phyloP scores from a whole-genome alignment of 192 early-diverging fungal genomes.

The Coemansia sp. region DNA sequence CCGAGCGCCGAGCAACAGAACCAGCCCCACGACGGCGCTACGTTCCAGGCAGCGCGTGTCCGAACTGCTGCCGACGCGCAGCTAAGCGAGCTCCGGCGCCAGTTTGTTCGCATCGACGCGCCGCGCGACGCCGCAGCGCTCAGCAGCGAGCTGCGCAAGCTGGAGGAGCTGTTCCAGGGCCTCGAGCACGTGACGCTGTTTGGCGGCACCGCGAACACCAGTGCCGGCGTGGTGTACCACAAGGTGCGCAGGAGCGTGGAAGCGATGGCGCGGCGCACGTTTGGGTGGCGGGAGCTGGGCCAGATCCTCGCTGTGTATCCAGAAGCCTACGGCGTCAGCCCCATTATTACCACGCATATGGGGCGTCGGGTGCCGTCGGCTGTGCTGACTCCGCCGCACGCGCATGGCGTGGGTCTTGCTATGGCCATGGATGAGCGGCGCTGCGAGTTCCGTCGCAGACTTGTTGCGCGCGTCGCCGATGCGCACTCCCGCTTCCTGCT shows the following conservation, averaged over 20 bases:
- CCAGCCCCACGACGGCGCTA: background rate
- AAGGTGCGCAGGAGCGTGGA: conserved; percentile 57
- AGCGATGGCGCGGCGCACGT: conserved; percentile 55
- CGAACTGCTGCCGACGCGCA: conserved; percentile 15
- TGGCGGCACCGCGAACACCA: conserved; percentile 3
- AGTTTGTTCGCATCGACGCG: conserved; percentile 37
- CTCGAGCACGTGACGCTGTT: conserved; percentile 53
- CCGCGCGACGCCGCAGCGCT: conserved; percentile 6
- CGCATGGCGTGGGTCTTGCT: conserved; percentile 20
- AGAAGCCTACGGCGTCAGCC: conserved; percentile 45
- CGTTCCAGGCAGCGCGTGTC: conserved; percentile 4
- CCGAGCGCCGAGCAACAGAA: background rate
- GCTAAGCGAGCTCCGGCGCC: conserved; percentile 33
- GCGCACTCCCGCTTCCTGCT: conserved; percentile 32
- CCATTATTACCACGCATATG: conserved; percentile 15
- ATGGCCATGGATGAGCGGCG: conserved; percentile 37
- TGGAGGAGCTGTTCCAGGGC: conserved; percentile 48
- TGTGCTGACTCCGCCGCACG: conserved; percentile 26
- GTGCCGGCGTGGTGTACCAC: conserved; percentile 48
- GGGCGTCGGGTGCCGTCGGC: conserved; percentile 48
- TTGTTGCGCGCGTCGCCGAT: conserved; percentile 12
- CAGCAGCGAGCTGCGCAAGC: conserved; percentile 28
- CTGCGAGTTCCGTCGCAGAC: conserved; percentile 20
- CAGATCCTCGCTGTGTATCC: conserved; percentile 59
- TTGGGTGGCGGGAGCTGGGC: conserved; percentile 55